Conservation (phyloP, 768 basidiomycete species). For the Leccinum broughii region DNA sequence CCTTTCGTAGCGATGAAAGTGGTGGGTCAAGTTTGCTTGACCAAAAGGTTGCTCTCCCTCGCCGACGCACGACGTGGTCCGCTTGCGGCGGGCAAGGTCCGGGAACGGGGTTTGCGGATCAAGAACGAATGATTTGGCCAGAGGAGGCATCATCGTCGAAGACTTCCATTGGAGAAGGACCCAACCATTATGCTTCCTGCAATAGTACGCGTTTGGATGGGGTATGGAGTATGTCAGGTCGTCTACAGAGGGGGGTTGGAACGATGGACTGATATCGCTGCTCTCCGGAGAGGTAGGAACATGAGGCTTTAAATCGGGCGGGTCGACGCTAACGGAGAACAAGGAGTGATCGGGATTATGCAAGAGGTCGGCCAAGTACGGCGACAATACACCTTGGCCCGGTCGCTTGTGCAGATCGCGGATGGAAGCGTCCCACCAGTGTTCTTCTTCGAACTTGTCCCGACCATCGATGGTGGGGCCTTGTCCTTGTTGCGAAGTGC, state of each 20-base stretch:
- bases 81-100: conserved; percentile 50
- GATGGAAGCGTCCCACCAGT: conserved; percentile 66
- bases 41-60: conserved; percentile 48
- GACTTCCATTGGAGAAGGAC: conserved; percentile 71
- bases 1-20: conserved; percentile 74
- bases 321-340: conserved; percentile 53
- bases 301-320: conserved; percentile 33
- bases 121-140: conserved; percentile 53
- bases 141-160: conserved; percentile 59
- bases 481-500: conserved; percentile 30
- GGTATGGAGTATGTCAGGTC: conserved; percentile 72
- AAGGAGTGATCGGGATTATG: conserved; percentile 75
- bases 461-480: conserved; percentile 60
- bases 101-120: conserved; percentile 51
- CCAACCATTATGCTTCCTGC: conserved; percentile 82
- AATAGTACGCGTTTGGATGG: conserved; percentile 83
- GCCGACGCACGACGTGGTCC: conserved; percentile 52
- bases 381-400: conserved; percentile 69
- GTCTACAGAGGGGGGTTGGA: conserved; percentile 50
- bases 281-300: conserved; percentile 23
- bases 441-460: conserved; percentile 55
- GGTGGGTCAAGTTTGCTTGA: conserved; percentile 65
- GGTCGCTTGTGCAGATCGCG: conserved; percentile 53
- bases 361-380: conserved; percentile 62
- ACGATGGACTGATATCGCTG: conserved; percentile 15